Conservation (phyloP, 75 land plant genomes). For the Pinus taeda region DNA sequence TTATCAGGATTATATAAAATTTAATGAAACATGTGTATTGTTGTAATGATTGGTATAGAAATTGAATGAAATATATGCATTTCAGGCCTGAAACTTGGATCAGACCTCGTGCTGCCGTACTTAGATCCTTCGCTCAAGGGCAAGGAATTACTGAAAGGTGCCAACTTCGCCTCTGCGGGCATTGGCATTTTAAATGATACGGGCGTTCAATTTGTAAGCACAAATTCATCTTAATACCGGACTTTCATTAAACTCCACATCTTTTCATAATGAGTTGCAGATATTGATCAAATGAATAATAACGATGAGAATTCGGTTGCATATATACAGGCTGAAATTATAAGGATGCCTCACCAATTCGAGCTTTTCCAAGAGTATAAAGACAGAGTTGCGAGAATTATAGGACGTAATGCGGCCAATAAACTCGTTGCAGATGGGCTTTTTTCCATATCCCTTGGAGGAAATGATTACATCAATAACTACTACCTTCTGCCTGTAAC, state of each 20-base stretch:
- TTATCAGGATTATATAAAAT: too few relatives aligned
- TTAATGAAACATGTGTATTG: too few relatives aligned
- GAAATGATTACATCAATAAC: constrained; percentile 84
- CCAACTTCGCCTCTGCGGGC: constrained; percentile 60
- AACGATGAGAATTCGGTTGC: background rate
- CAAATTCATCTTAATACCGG: too few relatives aligned
- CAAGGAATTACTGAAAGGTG: constrained; percentile 33
- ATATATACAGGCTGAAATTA: constrained; percentile 50
- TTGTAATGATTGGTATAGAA: constrained; percentile 3
- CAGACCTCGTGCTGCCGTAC: constrained; percentile 18
- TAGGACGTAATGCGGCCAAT: constrained; percentile 32
- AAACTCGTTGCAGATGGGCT: constrained; percentile 37
- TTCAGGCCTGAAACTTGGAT: constrained; percentile 25
- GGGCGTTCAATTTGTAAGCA: constrained; percentile 46
- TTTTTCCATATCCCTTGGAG: constrained; percentile 47
- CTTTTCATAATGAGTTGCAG: too few relatives aligned
- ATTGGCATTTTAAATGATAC: constrained; percentile 54
- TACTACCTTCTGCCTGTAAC: constrained; percentile 62
- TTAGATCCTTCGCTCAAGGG: constrained; percentile 24
- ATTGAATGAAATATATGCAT: background rate
- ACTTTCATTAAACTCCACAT: too few relatives aligned
- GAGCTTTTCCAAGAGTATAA: constrained; percentile 47
- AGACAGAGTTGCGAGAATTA: constrained; percentile 18
- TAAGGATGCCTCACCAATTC: constrained; percentile 48
- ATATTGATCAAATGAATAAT: too few relatives aligned